Base-by-base conservation (phyloP, 2,329 filamentous ascomycete species). In the Diaporthe sp. region DNA sequence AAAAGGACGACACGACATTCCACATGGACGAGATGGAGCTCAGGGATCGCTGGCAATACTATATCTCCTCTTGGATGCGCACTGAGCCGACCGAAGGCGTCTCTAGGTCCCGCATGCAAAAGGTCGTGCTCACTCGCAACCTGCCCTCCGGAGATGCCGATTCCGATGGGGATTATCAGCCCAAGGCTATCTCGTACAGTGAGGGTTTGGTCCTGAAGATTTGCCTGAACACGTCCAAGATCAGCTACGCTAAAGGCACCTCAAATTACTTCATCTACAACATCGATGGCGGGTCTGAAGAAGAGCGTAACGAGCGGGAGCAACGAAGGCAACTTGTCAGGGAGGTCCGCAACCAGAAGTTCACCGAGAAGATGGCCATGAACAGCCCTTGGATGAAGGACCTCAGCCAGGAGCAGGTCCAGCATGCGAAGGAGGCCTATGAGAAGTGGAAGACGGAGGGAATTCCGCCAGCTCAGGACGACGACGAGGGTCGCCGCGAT, bases 51-150 rank as follows among this genome's bases (percentile, higher is more conserved):
- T 99, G 97, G 97, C 94, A 96, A 80, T 98, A 97, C 86, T 99
- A 99, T 83, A 95, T 98, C 75, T 96, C 96, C 25, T 95, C 96
- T 0, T 98, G 94, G 84, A 94, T 95, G 79, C 94, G 95, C 78
- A 90, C 96, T 34, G 95, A 98, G 81, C 94, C 95, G 2, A 99
- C 97, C 0, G 94, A 97, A 84, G 94, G 94, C 20, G 89, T 97
- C 3, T 86, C 89, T 9, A 88, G 92, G 68, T 88, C 89, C 8
- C 90, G 90, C 65, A 88, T 95, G 80, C 91, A 90, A 77, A 93
- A 92, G 84, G 89, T 92, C 6, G 91, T 95, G 75, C 87, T 96
- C 22, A 90, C 91, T 70, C 92, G 94, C 75, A 96, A 94, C 82
- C 86, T 95, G 51, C 92, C 93, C 0, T 86, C 87, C 78, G 82